Conservation (phyloP, 2,329 filamentous ascomycete genomes). For the Cercospora brassicicola region DNA sequence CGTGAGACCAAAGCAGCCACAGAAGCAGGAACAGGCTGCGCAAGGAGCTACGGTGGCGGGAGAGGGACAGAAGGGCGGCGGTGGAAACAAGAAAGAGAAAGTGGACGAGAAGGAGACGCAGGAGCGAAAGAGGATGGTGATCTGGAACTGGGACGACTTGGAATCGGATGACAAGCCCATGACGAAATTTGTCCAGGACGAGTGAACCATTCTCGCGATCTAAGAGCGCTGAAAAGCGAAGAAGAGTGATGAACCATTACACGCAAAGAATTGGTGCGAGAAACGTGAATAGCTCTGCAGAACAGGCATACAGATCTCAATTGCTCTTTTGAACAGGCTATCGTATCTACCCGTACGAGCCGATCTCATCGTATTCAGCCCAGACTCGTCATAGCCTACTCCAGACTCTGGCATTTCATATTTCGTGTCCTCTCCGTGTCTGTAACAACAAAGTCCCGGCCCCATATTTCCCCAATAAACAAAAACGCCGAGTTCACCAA, state of each 20-base stretch:
- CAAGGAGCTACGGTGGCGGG: slow-evolving; percentile 4
- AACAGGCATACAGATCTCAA: too few species aligned
- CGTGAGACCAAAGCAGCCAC: neutral
- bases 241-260: neutral
- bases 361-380: neutral
- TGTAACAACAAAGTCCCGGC: neutral
- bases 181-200: too few species aligned
- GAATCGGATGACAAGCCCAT: too few species aligned
- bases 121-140: too few species aligned
- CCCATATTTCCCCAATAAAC: neutral
- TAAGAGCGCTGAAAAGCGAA: too few species aligned
- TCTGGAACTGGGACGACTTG: too few species aligned
- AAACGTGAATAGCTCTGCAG: neutral
- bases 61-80: neutral
- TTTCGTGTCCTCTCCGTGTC: neutral
- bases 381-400: neutral
- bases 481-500: neutral
- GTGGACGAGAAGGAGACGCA: neutral
- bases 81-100: neutral
- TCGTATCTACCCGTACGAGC: neutral
- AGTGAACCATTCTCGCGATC: too few species aligned
- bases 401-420: neutral
- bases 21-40: slow-evolving; percentile 7
- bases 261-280: neutral
- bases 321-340: neutral